A percentile compares a stretch with the other conserved stretches of the same genome.
Conservation (phyloP, 352 stramenopile genomes). For the Phytophthora brassicae region DNA sequence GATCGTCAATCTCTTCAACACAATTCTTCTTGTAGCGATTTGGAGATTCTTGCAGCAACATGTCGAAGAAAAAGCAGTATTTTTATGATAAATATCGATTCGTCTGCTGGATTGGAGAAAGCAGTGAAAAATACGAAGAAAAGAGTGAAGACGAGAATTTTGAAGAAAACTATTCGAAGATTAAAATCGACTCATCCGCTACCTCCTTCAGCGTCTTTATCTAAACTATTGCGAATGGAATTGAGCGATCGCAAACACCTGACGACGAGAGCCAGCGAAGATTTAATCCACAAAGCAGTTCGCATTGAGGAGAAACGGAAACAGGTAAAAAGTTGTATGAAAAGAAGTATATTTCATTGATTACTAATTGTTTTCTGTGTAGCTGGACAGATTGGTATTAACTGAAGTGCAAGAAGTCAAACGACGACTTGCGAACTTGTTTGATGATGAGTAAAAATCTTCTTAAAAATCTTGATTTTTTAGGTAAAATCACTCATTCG, state of each 20-base stretch:
- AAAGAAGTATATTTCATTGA: neutral
- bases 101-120: slow-evolving; percentile 2
- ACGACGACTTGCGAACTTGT: slow-evolving; percentile 53
- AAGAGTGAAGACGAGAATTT: slow-evolving; percentile 10
- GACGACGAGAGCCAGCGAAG: slow-evolving; percentile 23
- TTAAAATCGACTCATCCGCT: neutral
- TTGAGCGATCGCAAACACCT: slow-evolving; percentile 26
- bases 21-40: slow-evolving; percentile 12
- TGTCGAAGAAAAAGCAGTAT: neutral
- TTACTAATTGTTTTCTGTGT: neutral
- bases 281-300: slow-evolving; percentile 48
- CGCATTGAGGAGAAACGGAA: slow-evolving; percentile 61
- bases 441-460: slow-evolving; percentile 27
- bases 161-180: slow-evolving; percentile 15
- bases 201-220: slow-evolving; percentile 28
- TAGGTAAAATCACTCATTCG: slow-evolving; percentile 35
- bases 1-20: slow-evolving; percentile 8
- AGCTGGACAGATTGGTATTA: slow-evolving; percentile 68
- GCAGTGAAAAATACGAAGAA: slow-evolving; percentile 14
- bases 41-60: neutral
- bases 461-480: too few relatives aligned
- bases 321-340: slow-evolving; percentile 54
- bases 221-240: slow-evolving; percentile 39
- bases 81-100: neutral
- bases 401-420: slow-evolving; percentile 70